These are phyloP conservation scores for Acacia pycnantha DNA, from an alignment of 331 rosid species.

Conservation along the genomic window DNA sequence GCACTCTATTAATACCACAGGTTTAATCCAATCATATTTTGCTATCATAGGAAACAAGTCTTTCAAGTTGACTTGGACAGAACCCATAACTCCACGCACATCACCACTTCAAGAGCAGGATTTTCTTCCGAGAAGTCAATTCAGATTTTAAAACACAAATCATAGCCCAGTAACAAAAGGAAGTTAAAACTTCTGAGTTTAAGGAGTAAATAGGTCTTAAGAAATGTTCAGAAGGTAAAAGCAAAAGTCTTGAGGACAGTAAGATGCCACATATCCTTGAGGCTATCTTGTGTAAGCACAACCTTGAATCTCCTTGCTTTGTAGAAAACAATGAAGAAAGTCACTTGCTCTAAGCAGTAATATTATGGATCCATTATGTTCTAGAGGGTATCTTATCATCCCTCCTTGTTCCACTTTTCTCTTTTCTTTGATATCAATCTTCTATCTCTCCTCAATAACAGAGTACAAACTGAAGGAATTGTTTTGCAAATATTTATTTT, in stretches of 20 bases:
- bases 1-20: neutral
- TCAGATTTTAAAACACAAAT: neutral
- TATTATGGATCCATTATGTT: neutral
- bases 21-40: conserved; percentile 16
- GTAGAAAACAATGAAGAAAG: neutral
- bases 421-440: neutral
- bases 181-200: neutral
- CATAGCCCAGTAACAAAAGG: neutral
- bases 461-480: neutral
- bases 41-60: neutral
- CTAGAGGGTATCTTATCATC: neutral
- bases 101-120: neutral
- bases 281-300: neutral
- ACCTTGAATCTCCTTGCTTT: neutral
- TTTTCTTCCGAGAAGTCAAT: neutral
- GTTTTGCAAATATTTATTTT: neutral
- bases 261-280: neutral
- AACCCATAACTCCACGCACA: conserved; percentile 3
- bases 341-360: neutral
- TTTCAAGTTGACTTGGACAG: conserved; percentile 9
- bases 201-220: neutral
- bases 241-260: neutral
- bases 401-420: neutral
- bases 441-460: neutral
- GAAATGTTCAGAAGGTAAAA: neutral